Percentiles rank a stretch among this genome's conserved stretches.
These are phyloP conservation scores for Irpex rosettiformis DNA, from an alignment of 1,284 basidiomycete genomes.

Conservation along the genomic window DNA sequence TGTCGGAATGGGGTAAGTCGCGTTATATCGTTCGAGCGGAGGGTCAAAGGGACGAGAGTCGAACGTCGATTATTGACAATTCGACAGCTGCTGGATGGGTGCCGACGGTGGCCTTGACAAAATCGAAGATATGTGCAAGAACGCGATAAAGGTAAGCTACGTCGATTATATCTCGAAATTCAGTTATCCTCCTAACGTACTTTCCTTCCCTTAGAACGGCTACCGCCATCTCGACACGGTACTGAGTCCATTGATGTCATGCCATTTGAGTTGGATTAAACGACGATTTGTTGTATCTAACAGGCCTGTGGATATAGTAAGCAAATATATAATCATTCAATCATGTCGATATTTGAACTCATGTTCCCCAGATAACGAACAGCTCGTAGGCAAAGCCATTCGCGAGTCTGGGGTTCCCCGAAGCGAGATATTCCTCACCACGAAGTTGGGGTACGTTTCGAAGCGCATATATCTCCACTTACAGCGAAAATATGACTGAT, in stretches of 20 bases:
- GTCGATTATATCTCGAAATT: too few relatives aligned
- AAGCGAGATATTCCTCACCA: conserved; percentile 15
- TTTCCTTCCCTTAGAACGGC: conserved; percentile 1
- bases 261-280: neutral
- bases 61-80: too few relatives aligned
- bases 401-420: conserved; percentile 15
- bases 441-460: conserved; percentile 11
- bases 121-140: conserved; percentile 17
- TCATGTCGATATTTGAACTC: neutral
- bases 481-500: neutral
- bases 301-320: neutral
- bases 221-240: conserved; percentile 16
- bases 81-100: conserved; percentile 22
- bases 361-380: conserved; percentile 14
- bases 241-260: neutral
- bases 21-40: too few relatives aligned
- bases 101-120: conserved; percentile 13
- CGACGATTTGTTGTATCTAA: neutral
- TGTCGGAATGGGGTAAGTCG: conserved; percentile 19
- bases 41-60: too few relatives aligned
- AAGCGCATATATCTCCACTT: neutral
- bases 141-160: conserved; percentile 16
- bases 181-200: neutral
- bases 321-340: neutral
- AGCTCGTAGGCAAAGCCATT: conserved; percentile 12